phyloP scores from a whole-genome alignment of 768 basidiomycete genomes.

The Mycena vulgaris region DNA sequence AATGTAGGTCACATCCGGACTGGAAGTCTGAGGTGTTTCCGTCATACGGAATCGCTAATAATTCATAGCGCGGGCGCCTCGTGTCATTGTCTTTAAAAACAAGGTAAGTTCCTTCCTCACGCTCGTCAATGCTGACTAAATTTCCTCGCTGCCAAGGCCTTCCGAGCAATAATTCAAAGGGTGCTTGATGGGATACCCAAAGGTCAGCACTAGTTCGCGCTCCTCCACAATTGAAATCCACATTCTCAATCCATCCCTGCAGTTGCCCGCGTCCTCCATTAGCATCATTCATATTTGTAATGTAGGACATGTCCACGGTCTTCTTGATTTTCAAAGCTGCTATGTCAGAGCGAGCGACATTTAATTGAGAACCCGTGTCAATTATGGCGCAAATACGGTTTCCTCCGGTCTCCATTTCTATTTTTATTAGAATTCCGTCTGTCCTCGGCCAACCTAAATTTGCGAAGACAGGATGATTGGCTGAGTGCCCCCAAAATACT shows the following conservation, averaged over 20 bases:
- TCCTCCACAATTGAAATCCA: conserved; percentile 40
- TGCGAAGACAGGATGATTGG: background rate
- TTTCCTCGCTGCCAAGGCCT: conserved; percentile 40
- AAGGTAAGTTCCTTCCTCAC: conserved; percentile 42
- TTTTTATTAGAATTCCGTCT: conserved; percentile 16
- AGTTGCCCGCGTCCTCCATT: conserved; percentile 45
- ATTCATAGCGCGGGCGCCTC: conserved; percentile 17
- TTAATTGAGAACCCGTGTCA: background rate
- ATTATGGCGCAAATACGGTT: background rate
- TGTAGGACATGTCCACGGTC: conserved; percentile 31
- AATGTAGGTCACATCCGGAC: background rate
- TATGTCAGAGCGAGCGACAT: conserved; percentile 11
- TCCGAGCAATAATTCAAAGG: conserved; percentile 12
- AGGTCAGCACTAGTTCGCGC: conserved; percentile 41
- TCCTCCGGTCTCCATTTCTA: background rate
- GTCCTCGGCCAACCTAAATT: conserved; percentile 5
- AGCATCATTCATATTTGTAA: conserved; percentile 39
- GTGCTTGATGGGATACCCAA: conserved; percentile 35
- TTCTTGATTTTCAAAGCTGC: conserved; percentile 18
- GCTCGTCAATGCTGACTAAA: conserved; percentile 42
- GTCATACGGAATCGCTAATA: conserved; percentile 26
- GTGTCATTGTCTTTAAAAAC: conserved; percentile 34
- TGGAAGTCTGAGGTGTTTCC: conserved; percentile 10
- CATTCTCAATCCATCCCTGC: conserved; percentile 40
- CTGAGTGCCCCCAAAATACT: background rate